Percentiles rank a stretch among this genome's conserved stretches.
These are phyloP conservation scores for Diddensiella caesifluorescens DNA, from an alignment of 805 yeast genomes.

Conservation along the genomic window DNA sequence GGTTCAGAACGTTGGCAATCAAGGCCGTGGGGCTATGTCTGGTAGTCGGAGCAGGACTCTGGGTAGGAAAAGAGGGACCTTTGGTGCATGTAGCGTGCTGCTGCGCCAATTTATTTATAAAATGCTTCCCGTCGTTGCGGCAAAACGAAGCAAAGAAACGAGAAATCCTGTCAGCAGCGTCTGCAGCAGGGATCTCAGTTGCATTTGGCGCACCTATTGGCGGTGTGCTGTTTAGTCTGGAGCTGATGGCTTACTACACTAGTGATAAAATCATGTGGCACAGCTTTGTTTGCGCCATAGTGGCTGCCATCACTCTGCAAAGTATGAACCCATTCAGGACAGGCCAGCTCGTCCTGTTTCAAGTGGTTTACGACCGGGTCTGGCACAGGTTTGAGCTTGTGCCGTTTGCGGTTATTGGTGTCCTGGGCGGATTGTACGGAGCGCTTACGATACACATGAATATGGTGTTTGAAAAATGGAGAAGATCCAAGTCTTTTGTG, in stretches of 20 bases:
- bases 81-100: slow-evolving; percentile 73
- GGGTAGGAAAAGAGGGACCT: slow-evolving; percentile 88
- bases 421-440: slow-evolving; percentile 66
- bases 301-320: slow-evolving; percentile 59
- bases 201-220: slow-evolving; percentile 88
- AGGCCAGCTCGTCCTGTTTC: slow-evolving; percentile 52
- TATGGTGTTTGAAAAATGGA: slow-evolving; percentile 36
- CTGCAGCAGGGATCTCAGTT: slow-evolving; percentile 78
- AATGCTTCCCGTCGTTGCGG: slow-evolving; percentile 29
- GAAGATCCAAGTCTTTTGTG: slow-evolving; percentile 11
- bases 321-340: slow-evolving; percentile 46
- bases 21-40: slow-evolving; percentile 57
- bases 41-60: slow-evolving; percentile 69
- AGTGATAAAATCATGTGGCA: slow-evolving; percentile 72
- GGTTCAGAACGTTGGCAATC: slow-evolving; percentile 44
- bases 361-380: slow-evolving; percentile 60
- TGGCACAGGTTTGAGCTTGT: slow-evolving; percentile 69
- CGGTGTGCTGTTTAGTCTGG: slow-evolving; percentile 75
- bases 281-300: slow-evolving; percentile 72
- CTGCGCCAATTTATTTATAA: slow-evolving; percentile 40
- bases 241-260: slow-evolving; percentile 59
- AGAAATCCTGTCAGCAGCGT: slow-evolving; percentile 65
- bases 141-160: slow-evolving; percentile 54
- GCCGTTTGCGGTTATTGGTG: slow-evolving; percentile 69
- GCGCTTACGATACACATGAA: slow-evolving; percentile 47